Percentiles rank a stretch among this genome's conserved stretches.
Conservation (phyloP, 352 stramenopile genomes). For the Phytophthora tentaculata region DNA sequence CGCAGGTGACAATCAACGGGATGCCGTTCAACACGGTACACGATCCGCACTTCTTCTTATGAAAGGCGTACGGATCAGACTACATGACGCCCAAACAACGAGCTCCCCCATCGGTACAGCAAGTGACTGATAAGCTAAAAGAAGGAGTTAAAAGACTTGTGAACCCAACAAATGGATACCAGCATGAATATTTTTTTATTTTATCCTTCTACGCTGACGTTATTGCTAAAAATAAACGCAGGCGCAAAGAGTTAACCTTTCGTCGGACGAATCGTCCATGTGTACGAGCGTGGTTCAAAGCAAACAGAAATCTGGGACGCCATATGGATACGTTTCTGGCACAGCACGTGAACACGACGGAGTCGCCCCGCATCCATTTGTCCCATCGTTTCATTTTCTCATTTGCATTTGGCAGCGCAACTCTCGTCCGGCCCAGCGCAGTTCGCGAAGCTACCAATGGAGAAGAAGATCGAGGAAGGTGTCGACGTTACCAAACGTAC, state of each 20-base stretch:
- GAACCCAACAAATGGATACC: too few species aligned
- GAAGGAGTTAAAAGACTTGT: conserved; percentile 26
- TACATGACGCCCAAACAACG: conserved; percentile 42
- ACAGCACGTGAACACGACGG: conserved; percentile 19
- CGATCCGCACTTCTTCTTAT: conserved; percentile 43
- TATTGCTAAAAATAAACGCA: too few species aligned
- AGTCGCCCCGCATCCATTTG: conserved; percentile 1
- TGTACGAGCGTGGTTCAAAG: too few species aligned
- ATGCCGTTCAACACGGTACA: conserved; percentile 44
- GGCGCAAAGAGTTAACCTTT: too few species aligned
- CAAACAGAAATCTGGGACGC: not conserved
- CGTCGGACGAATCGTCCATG: too few species aligned
- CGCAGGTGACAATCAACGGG: conserved; percentile 39
- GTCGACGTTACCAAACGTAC: conserved; percentile 4
- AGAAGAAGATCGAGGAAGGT: conserved; percentile 19
- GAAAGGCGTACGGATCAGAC: conserved; percentile 37
- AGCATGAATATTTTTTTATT: too few species aligned
- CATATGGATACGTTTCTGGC: conserved; percentile 14
- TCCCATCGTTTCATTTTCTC: conserved; percentile 25
- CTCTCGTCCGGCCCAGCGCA: not conserved
- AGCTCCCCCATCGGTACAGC: not conserved
- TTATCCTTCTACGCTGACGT: too few species aligned
- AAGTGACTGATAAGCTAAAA: conserved; percentile 2
- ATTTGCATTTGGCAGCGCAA: conserved; percentile 3
- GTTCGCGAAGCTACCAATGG: not conserved